phyloP scores from a whole-genome alignment of 352 stramenopile genomes.

The Blastocystis sp. region DNA sequence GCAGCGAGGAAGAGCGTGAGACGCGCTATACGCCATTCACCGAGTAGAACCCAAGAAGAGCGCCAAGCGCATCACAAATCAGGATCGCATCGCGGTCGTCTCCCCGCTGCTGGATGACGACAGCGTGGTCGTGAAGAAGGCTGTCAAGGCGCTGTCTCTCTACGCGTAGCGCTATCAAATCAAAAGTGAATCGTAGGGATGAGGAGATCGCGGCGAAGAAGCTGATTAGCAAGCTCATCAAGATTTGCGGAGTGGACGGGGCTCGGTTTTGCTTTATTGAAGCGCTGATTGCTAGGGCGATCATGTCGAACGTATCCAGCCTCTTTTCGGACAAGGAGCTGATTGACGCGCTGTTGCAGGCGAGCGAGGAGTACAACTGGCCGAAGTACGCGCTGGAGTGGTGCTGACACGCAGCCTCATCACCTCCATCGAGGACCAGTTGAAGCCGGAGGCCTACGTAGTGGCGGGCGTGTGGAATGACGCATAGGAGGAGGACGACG shows the following conservation, averaged over 20 bases:
- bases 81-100: conserved; percentile 4
- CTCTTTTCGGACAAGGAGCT: neutral
- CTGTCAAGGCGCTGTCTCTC: conserved; percentile 9
- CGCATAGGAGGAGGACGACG: conserved; percentile 35
- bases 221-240: conserved; percentile 58
- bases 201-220: conserved; percentile 45
- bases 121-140: conserved; percentile 31
- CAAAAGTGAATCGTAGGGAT: neutral
- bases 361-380: conserved; percentile 3
- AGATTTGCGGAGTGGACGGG: conserved; percentile 47
- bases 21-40: neutral
- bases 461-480: neutral
- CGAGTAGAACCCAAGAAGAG: neutral
- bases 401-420: neutral
- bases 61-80: neutral
- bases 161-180: neutral
- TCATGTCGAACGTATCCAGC: neutral
- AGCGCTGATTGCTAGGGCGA: neutral
- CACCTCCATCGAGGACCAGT: conserved; percentile 61
- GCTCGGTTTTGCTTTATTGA: conserved; percentile 17
- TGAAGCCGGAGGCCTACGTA: conserved; percentile 44
- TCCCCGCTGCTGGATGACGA: conserved; percentile 34
- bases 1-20: neutral
- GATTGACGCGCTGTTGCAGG: neutral
- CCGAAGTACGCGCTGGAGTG: neutral